These are phyloP conservation scores for Penicillium sp. DNA, from an alignment of 2,329 filamentous ascomycete genomes.

Conservation along the genomic window DNA sequence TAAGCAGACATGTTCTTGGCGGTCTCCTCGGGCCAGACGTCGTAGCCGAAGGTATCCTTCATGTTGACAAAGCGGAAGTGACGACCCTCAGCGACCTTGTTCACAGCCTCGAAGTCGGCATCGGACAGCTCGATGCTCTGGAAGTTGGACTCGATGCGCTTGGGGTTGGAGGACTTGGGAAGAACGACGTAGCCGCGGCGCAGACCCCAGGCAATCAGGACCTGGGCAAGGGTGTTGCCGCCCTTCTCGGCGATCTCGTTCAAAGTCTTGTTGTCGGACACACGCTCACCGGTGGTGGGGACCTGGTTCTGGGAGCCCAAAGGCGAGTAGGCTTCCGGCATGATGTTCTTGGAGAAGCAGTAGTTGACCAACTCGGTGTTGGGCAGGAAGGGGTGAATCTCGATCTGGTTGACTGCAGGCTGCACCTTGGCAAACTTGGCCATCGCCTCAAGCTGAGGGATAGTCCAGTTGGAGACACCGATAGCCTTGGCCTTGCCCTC, in stretches of 20 bases:
- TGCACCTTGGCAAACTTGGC: conserved; percentile 43
- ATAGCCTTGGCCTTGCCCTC: conserved; percentile 67
- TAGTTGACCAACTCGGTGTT: conserved; percentile 45
- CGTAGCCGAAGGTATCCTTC: conserved; percentile 75
- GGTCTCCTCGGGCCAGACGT: conserved; percentile 64
- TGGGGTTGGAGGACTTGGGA: conserved; percentile 67
- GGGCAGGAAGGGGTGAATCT: conserved; percentile 49
- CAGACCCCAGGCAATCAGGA: conserved; percentile 65
- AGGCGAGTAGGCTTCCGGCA: conserved; percentile 45
- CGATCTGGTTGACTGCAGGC: conserved; percentile 47
- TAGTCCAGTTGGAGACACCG: conserved; percentile 73
- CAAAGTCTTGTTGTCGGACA: conserved; percentile 58
- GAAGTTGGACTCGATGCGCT: conserved; percentile 67
- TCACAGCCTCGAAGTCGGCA: conserved; percentile 59
- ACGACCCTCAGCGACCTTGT: conserved; percentile 63
- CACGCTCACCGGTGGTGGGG: conserved; percentile 65
- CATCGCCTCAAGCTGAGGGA: conserved; percentile 49
- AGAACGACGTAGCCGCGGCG: conserved; percentile 65
- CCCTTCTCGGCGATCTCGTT: conserved; percentile 59
- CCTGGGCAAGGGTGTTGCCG: conserved; percentile 59
- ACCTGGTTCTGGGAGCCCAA: conserved; percentile 67
- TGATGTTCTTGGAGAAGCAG: conserved; percentile 41
- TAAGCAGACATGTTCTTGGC: conserved; percentile 34
- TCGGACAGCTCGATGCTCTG: conserved; percentile 59
- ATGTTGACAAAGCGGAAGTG: conserved; percentile 75